Percentiles rank a stretch among this genome's conserved stretches.
These are phyloP conservation scores for Juncus effusus DNA, from an alignment of 176 grass and related monocot genomes.

Conservation along the genomic window DNA sequence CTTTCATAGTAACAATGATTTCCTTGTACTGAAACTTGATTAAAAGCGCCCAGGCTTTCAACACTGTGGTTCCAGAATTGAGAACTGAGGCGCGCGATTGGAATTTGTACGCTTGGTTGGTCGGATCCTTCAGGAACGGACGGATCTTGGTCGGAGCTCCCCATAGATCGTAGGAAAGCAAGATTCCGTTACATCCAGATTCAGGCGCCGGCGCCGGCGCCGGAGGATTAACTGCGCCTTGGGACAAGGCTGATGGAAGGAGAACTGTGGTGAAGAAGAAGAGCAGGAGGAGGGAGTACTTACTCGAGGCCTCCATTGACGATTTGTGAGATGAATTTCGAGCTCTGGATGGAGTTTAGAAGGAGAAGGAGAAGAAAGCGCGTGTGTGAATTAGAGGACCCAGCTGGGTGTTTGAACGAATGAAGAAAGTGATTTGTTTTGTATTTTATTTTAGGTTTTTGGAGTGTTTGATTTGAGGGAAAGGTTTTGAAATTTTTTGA, in stretches of 20 bases:
- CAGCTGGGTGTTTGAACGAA: constrained; percentile 41
- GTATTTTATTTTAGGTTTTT: constrained; percentile 12
- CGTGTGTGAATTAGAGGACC: constrained; percentile 28
- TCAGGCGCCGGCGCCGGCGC: constrained; percentile 59
- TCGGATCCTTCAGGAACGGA: constrained; percentile 45
- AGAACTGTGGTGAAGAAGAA: constrained; percentile 19
- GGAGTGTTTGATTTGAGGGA: neutral
- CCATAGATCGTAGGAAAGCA: constrained; percentile 46
- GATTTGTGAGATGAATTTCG: constrained; percentile 20
- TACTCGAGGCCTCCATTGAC: constrained; percentile 36
- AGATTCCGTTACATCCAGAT: constrained; percentile 65
- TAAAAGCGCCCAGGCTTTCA: constrained; percentile 63
- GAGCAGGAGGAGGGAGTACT: constrained; percentile 22
- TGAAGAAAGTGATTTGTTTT: constrained; percentile 33
- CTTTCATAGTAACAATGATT: constrained; percentile 61
- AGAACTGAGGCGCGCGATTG: constrained; percentile 44
- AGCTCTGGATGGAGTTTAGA: constrained; percentile 1
- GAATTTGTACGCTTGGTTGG: constrained; percentile 69
- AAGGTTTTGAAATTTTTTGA: neutral
- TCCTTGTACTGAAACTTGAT: constrained; percentile 54
- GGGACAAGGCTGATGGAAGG: constrained; percentile 29
- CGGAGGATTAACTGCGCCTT: neutral
- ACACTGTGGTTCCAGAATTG: constrained; percentile 61
- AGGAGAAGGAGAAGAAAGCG: constrained; percentile 44
- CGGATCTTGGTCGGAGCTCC: constrained; percentile 44